A percentile compares a stretch with the other conserved stretches of the same genome.
Evolutionary conservation across 192 early-diverging fungal genomes (phyloP).

Genomic region (Cetraspora pellucida): DNA sequence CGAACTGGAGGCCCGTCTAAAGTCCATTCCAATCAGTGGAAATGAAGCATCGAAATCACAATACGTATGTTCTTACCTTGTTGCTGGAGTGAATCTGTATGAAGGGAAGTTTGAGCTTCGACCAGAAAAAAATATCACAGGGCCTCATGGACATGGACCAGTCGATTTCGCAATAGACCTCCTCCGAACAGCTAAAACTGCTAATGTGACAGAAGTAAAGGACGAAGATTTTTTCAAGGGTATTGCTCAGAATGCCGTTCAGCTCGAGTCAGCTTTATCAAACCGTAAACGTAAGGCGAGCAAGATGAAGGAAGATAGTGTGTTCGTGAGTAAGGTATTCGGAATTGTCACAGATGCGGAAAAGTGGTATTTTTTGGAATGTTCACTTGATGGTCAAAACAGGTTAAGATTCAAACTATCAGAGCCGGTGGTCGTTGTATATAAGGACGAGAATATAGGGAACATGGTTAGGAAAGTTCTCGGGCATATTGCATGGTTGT

Average conservation of each 20-base stretch:
- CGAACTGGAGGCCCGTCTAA: not conserved
- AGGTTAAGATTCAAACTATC: too few relatives aligned
- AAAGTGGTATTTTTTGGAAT: too few relatives aligned
- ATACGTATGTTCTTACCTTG: not conserved
- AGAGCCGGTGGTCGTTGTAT: too few relatives aligned
- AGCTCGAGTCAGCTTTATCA: slow-evolving; percentile 39
- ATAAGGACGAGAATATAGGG: too few relatives aligned
- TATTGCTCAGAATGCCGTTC: slow-evolving; percentile 37
- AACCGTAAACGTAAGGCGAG: too few relatives aligned
- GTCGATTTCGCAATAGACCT: slow-evolving; percentile 25
- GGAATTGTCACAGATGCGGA: too few relatives aligned
- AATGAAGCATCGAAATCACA: slow-evolving; percentile 17
- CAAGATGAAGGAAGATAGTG: too few relatives aligned
- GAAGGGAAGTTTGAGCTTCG: slow-evolving; percentile 10
- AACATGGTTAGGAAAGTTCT: too few relatives aligned
- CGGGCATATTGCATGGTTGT: too few relatives aligned
- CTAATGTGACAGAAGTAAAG: slow-evolving; percentile 36
- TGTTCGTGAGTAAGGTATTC: too few relatives aligned
- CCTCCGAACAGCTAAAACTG: not conserved
- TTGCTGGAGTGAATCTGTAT: not conserved
- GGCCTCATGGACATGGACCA: slow-evolving; percentile 1
- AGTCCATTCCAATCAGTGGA: slow-evolving; percentile 7
- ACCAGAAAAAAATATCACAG: slow-evolving; percentile 20
- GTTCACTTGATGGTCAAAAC: too few relatives aligned
- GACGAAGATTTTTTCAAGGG: slow-evolving; percentile 37